phyloP scores from a whole-genome alignment of 192 early-diverging fungal species.

The Spizellomyces punctatus region DNA sequence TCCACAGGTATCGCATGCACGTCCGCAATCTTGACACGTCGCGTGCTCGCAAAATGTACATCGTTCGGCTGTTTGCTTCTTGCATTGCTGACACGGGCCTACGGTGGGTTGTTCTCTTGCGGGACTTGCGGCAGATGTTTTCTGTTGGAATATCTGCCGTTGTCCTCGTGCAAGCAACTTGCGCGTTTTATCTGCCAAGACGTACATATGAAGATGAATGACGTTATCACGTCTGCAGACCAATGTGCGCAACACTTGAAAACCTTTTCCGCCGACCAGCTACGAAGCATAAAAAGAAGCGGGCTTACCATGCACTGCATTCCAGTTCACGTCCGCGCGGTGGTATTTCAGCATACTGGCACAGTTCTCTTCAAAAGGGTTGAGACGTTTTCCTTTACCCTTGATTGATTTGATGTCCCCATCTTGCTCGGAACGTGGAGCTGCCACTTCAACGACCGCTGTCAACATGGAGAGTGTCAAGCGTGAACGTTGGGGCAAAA shows the following conservation, averaged over 20 bases:
- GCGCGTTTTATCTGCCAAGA: not conserved
- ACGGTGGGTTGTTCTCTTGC: not conserved
- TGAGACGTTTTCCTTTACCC: no score
- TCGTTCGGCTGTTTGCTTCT: not conserved
- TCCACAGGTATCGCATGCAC: not conserved
- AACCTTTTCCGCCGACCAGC: not conserved
- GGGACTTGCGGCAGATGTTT: not conserved
- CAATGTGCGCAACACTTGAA: no score
- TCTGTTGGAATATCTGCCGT: not conserved
- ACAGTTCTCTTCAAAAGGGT: no score
- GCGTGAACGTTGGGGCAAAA: no score
- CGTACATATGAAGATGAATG: no score
- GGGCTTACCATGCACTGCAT: constrained; percentile 1
- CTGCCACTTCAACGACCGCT: no score
- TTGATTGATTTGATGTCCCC: no score
- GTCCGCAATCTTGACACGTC: not conserved
- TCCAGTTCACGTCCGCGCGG: not conserved
- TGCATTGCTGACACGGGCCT: not conserved
- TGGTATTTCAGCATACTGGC: constrained; percentile 9
- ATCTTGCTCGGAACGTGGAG: no score
- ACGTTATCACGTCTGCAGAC: no score
- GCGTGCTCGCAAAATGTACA: not conserved
- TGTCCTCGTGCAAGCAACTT: not conserved
- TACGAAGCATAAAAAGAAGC: not conserved
- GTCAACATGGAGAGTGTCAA: no score